Conservation (phyloP, 306 rosid species). For the Cicer cuneatum region DNA sequence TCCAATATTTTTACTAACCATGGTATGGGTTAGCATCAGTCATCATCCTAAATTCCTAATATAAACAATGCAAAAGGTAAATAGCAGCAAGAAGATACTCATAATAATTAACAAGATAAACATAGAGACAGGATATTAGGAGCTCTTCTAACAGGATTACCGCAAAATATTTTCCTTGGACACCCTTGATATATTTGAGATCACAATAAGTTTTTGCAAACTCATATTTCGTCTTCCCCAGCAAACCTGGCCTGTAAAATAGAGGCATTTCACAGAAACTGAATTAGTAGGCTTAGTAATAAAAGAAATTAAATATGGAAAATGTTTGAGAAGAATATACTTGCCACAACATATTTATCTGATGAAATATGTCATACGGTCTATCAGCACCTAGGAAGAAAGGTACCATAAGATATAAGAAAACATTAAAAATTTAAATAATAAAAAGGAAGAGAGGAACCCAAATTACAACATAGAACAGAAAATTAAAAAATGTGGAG, state of each 20-base stretch:
- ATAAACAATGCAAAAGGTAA: conserved; percentile 42
- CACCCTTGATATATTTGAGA: conserved; percentile 56
- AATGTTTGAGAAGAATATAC: conserved; percentile 51
- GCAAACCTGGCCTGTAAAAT: conserved; percentile 84
- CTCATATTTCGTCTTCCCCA: conserved; percentile 76
- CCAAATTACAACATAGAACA: conserved; percentile 32
- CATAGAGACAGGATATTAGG: conserved; percentile 26
- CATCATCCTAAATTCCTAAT: conserved; percentile 42
- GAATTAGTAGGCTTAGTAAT: conserved; percentile 34
- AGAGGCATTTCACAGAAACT: conserved; percentile 42
- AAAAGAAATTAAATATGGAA: conserved; percentile 27
- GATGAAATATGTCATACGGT: conserved; percentile 94
- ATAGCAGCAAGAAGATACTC: conserved; percentile 37
- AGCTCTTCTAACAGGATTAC: conserved; percentile 53
- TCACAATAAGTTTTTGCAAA: conserved; percentile 90
- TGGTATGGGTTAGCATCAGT: conserved; percentile 18
- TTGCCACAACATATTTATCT: conserved; percentile 90
- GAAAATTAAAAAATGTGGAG: conserved; percentile 25
- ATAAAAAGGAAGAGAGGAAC: conserved; percentile 28
- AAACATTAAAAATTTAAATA: conserved; percentile 34
- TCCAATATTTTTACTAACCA: conserved; percentile 30
- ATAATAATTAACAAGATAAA: conserved; percentile 33
- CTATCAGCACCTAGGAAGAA: conserved; percentile 91
- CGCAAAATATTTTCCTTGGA: conserved; percentile 75
- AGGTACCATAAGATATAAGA: conserved; percentile 55